Percentiles rank a stretch among this genome's conserved stretches.
Conservation (phyloP, 2,329 filamentous ascomycete genomes). For the Pestalotiopsis sp. region DNA sequence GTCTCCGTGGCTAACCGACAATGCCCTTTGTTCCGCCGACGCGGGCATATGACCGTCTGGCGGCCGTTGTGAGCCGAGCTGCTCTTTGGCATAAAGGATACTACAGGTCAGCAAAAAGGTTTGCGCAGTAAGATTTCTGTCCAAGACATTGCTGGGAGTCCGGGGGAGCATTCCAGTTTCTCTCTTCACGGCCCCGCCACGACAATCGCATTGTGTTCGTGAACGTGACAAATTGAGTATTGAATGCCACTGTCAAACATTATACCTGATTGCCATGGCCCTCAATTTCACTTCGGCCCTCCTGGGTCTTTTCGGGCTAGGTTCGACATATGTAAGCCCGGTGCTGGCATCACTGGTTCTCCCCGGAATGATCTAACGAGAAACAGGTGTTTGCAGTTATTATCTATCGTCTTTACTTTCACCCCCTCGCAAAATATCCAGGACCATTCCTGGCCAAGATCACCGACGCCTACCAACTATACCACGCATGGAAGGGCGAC, state of each 20-base stretch:
- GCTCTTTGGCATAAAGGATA: background rate
- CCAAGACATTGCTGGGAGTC: background rate
- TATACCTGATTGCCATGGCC: background rate
- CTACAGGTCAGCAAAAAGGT: background rate
- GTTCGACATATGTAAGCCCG: background rate
- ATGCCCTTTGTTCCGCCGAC: background rate
- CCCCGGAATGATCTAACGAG: background rate
- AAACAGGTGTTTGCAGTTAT: conserved; percentile 35
- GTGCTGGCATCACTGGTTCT: background rate
- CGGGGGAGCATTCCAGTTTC: background rate
- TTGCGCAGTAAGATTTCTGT: background rate
- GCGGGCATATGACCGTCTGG: background rate
- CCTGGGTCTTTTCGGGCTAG: background rate
- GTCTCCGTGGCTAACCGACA: background rate
- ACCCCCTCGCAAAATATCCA: conserved; percentile 65
- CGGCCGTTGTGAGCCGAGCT: background rate
- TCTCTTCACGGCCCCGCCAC: background rate
- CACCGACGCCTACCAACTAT: conserved; percentile 66
- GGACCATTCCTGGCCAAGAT: conserved; percentile 64
- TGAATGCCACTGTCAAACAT: background rate
- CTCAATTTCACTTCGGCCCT: background rate
- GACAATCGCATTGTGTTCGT: background rate
- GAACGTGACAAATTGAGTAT: background rate
- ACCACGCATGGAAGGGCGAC: conserved; percentile 73
- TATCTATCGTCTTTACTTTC: conserved; percentile 61